These are phyloP conservation scores for Suhomyces terraborum DNA, from an alignment of 1,139 yeast genomes.

Conservation along the genomic window DNA sequence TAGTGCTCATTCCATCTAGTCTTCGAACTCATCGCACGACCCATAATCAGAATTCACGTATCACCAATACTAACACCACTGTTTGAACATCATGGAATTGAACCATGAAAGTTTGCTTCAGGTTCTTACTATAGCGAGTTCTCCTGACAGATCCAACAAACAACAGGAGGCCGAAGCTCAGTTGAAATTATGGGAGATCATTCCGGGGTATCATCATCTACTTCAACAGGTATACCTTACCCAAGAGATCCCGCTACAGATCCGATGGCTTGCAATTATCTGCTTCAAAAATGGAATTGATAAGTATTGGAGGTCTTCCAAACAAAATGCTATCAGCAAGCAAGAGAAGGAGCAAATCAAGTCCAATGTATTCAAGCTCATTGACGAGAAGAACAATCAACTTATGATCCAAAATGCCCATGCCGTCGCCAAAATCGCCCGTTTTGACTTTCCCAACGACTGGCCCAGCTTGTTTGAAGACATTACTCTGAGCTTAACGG, in stretches of 20 bases:
- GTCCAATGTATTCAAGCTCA: conserved; percentile 54
- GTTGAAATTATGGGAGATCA: conserved; percentile 65
- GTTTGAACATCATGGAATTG: conserved; percentile 16
- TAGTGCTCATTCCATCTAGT: background rate
- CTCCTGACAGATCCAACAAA: conserved; percentile 43
- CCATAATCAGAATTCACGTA: no score
- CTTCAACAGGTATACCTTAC: conserved; percentile 67
- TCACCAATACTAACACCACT: background rate
- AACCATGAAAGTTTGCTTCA: conserved; percentile 19
- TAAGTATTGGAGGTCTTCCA: conserved; percentile 75
- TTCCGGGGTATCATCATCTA: conserved; percentile 58
- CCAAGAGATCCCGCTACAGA: conserved; percentile 56
- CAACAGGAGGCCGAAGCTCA: conserved; percentile 70
- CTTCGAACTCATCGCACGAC: conserved; percentile 7
- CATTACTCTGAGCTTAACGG: conserved; percentile 41
- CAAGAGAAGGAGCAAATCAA: conserved; percentile 74
- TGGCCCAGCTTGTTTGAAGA: conserved; percentile 84
- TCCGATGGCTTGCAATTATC: conserved; percentile 85
- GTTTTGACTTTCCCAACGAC: conserved; percentile 82
- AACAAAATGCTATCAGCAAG: conserved; percentile 54
- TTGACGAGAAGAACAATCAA: conserved; percentile 73
- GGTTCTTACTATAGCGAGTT: conserved; percentile 53
- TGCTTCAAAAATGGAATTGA: conserved; percentile 88
- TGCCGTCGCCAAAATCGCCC: conserved; percentile 71
- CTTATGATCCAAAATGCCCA: conserved; percentile 82